These are phyloP conservation scores for Wilcoxina mikolae DNA, from an alignment of 495 filamentous ascomycete genomes.

Conservation along the genomic window DNA sequence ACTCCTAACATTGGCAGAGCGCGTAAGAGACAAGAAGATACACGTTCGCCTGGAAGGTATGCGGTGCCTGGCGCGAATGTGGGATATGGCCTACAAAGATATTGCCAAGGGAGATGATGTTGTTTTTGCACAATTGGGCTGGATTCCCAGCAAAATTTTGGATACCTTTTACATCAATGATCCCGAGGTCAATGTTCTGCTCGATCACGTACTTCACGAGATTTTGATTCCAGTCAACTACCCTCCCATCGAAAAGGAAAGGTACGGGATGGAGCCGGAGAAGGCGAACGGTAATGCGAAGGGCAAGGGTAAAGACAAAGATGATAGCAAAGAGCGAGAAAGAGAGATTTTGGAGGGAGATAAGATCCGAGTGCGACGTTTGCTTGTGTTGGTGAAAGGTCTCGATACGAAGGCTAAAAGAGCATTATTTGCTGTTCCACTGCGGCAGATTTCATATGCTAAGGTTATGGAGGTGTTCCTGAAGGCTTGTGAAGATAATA, in stretches of 20 bases:
- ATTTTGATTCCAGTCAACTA: constrained; percentile 71
- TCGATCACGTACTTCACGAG: constrained; percentile 79
- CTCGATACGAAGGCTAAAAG: constrained; percentile 65
- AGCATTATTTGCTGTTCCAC: constrained; percentile 78
- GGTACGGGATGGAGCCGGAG: constrained; percentile 40
- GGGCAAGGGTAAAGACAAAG: constrained; percentile 36
- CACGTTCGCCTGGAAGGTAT: constrained; percentile 73
- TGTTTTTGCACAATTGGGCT: constrained; percentile 53
- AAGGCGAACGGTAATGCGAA: constrained; percentile 35
- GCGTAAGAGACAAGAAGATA: constrained; percentile 73
- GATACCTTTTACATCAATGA: constrained; percentile 87
- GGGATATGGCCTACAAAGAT: constrained; percentile 80
- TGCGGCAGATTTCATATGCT: constrained; percentile 53
- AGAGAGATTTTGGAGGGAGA: constrained; percentile 53
- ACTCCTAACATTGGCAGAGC: constrained; percentile 65
- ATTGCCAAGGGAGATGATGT: constrained; percentile 69
- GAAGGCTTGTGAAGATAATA: constrained; percentile 69
- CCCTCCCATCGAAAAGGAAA: constrained; percentile 61
- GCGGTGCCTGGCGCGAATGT: constrained; percentile 66
- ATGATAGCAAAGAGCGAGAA: constrained; percentile 36
- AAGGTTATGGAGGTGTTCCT: constrained; percentile 57
- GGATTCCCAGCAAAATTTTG: constrained; percentile 71
- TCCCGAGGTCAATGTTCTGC: constrained; percentile 60
- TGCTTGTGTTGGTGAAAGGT: constrained; percentile 62
- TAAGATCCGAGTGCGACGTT: constrained; percentile 69